Base-by-base conservation (phyloP, 169 alveolate genomes). In the Cryptosporidium andersoni region DNA sequence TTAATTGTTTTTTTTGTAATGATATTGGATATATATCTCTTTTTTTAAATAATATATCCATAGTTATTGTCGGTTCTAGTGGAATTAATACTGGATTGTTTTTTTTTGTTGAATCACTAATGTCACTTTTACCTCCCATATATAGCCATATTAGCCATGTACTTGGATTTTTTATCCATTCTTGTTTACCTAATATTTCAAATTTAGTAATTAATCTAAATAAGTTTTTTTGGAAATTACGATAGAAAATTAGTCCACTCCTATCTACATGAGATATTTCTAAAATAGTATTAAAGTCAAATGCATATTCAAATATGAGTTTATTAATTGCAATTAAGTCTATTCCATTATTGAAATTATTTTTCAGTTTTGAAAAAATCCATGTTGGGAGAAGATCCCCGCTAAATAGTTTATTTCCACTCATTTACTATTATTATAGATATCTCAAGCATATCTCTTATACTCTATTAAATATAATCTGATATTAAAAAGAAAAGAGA, bases 101-200 rank as follows among this genome's bases (percentile, higher is more conserved):
- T 7, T 67, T 43, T 56, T 74, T 47, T 7, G 14, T 9, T 9
- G 40, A 34, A 34, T 34, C 25, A 25, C 25, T 25, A 25, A n/a
- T n/a, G n/a, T 25, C 25, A 45, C 39, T 14, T 14, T 64, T 64
- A 12, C 40, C 48, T 1, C 5, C n/a, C 80, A 64, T 64, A 34
- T 47, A 47, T 42, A 74, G 6, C 85, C 85, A 74, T 11, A 43
- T 43, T 25, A 74, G 56, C 85, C 85, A 74, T 42, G 37, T 8
- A 16, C 60, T 58, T 9, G 85, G 74, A 39, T 60, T 43, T 14
- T 74, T 36, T 68, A 74, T 74, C 85, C 85, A 74, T 1, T 52
- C 51, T 48, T 74, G 85, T 14, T 74, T 9, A 11, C 60, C 68
- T 4, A 74, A 51, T 16, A 12, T 60, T n/a, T 62, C 11, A 4